Evolutionary conservation across 352 stramenopile species (phyloP).

Genomic region (Blastocystis sp.): DNA sequence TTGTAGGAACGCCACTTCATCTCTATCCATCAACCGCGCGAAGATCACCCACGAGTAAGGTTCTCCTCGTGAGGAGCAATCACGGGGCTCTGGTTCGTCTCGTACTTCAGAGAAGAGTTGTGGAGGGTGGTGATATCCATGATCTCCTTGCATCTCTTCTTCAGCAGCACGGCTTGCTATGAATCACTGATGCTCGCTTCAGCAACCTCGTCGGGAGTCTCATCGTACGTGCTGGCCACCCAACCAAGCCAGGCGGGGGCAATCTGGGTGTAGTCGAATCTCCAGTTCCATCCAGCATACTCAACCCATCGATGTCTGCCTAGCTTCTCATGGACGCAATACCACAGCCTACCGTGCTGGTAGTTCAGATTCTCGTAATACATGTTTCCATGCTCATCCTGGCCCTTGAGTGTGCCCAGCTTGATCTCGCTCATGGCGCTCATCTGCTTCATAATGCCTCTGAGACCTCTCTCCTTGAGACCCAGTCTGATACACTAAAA

Average conservation of each 20-base stretch:
- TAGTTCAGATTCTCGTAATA: slow-evolving; percentile 69
- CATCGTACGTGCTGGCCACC: slow-evolving; percentile 59
- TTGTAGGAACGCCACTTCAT: slow-evolving; percentile 66
- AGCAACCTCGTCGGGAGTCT: slow-evolving; percentile 54
- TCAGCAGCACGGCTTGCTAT: slow-evolving; percentile 51
- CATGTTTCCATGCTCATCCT: slow-evolving; percentile 70
- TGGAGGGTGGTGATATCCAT: slow-evolving; percentile 54
- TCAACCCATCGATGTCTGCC: slow-evolving; percentile 69
- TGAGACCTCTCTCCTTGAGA: slow-evolving; percentile 64
- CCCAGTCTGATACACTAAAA: slow-evolving; percentile 65
- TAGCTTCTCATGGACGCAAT: background rate
- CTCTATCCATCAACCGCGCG: background rate
- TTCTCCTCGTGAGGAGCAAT: slow-evolving; percentile 70
- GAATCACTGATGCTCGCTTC: background rate
- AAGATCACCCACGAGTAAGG: slow-evolving; percentile 19
- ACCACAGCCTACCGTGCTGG: slow-evolving; percentile 35
- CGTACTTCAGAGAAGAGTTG: slow-evolving; percentile 43
- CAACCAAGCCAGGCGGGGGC: slow-evolving; percentile 65
- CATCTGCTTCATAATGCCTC: slow-evolving; percentile 65
- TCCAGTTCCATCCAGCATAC: slow-evolving; percentile 68
- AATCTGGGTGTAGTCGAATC: slow-evolving; percentile 67
- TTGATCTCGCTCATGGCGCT: slow-evolving; percentile 66
- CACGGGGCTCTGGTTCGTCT: slow-evolving; percentile 54
- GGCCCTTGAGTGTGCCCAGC: slow-evolving; percentile 64
- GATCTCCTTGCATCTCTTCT: slow-evolving; percentile 61